phyloP scores from a whole-genome alignment of 2,329 filamentous ascomycete genomes.

The Penicillium glabrum region DNA sequence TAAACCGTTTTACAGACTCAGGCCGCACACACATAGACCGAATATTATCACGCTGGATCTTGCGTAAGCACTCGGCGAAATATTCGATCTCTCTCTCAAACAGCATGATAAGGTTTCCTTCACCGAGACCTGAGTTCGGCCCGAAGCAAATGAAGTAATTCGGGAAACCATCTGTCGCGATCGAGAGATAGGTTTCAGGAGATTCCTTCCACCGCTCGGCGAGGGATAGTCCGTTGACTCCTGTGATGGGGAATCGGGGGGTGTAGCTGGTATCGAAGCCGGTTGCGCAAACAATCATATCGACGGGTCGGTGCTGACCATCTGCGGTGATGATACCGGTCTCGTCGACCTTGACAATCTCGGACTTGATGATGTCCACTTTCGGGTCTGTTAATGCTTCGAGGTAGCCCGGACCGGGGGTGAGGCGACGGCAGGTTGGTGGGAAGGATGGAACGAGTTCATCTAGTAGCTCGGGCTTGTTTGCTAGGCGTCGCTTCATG shows the following conservation, averaged over 20 bases:
- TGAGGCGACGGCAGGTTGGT: conserved; percentile 45
- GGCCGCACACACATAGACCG: conserved; percentile 26
- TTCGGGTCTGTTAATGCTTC: conserved; percentile 63
- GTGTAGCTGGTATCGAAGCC: conserved; percentile 39
- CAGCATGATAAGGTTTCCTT: conserved; percentile 35
- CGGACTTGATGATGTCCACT: conserved; percentile 58
- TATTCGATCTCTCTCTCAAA: conserved; percentile 37
- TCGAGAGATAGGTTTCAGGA: conserved; percentile 37
- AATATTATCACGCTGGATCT: conserved; percentile 39
- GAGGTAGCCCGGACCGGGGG: conserved; percentile 51
- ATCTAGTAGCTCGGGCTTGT: conserved; percentile 35
- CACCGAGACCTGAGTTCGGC: conserved; percentile 33
- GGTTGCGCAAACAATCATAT: conserved; percentile 40
- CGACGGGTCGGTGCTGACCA: conserved; percentile 32
- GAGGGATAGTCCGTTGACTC: conserved; percentile 27
- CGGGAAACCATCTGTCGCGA: conserved; percentile 35
- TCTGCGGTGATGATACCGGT: conserved; percentile 36
- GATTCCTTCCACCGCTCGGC: conserved; percentile 31
- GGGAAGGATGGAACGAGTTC: conserved; percentile 43
- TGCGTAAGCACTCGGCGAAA: conserved; percentile 32
- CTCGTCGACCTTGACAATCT: conserved; percentile 47
- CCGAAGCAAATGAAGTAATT: conserved; percentile 38
- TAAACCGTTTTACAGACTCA: conserved; percentile 31
- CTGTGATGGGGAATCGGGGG: conserved; percentile 36
- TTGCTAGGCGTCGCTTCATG: conserved; percentile 34